Percentiles rank a stretch among this genome's conserved stretches.
phyloP scores from a whole-genome alignment of 257 asterid genomes.

The Phtheirospermum japonicum region DNA sequence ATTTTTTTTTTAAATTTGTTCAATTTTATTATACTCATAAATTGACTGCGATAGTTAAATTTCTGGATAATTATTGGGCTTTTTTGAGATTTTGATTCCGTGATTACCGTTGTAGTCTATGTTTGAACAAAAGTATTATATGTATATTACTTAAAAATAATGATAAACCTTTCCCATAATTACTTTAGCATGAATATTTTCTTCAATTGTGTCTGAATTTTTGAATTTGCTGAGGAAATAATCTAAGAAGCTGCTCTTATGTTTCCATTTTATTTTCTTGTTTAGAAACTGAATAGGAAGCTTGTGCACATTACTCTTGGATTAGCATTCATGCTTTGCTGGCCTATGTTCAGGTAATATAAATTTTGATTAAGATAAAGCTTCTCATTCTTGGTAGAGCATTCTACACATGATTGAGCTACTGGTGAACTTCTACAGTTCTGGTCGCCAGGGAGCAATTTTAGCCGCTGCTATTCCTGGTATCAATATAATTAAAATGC shows the following conservation, averaged over 20 bases:
- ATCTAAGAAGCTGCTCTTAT: neutral
- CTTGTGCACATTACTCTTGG: conserved; percentile 84
- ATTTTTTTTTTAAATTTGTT: neutral
- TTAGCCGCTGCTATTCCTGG: conserved; percentile 73
- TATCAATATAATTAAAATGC: conserved; percentile 64
- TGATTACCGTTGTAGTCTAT: too few relatives aligned
- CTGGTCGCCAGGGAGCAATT: conserved; percentile 76
- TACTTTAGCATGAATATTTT: neutral
- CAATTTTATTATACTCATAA: neutral
- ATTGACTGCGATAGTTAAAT: neutral
- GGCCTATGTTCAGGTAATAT: conserved; percentile 98
- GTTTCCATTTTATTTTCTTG: neutral
- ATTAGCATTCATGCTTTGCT: conserved; percentile 88
- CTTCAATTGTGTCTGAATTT: neutral
- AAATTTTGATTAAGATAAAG: conserved; percentile 14
- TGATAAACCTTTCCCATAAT: neutral
- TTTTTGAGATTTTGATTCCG: conserved; percentile 4
- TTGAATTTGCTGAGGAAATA: neutral
- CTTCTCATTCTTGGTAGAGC: neutral
- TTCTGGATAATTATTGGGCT: conserved; percentile 1
- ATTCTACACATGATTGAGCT: conserved; percentile 27
- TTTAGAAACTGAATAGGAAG: conserved; percentile 55
- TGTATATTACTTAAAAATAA: too few relatives aligned
- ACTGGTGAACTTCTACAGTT: conserved; percentile 43
- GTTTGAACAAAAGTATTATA: too few relatives aligned